These are phyloP conservation scores for Dichomitus squalens DNA, from an alignment of 1,284 basidiomycete species.

Conservation along the genomic window DNA sequence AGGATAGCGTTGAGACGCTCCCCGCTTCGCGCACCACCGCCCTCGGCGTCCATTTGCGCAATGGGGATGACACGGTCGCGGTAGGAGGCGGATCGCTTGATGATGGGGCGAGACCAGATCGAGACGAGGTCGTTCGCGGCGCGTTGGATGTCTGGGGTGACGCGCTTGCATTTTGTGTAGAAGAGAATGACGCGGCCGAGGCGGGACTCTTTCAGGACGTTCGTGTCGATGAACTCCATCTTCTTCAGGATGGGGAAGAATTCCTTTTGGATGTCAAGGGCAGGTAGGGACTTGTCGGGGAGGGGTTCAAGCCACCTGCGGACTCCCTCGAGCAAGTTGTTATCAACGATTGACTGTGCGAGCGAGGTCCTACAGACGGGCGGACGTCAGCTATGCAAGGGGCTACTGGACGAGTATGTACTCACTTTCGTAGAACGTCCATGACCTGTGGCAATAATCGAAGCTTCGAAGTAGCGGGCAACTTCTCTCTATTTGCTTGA, in stretches of 20 bases:
- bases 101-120: slow-evolving; percentile 91
- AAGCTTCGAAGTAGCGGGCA: slow-evolving; percentile 89
- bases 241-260: slow-evolving; percentile 85
- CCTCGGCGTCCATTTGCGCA: slow-evolving; percentile 38
- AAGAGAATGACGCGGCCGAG: slow-evolving; percentile 94
- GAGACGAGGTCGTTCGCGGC: slow-evolving; percentile 87
- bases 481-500: slow-evolving; percentile 77
- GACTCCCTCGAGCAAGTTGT: slow-evolving; percentile 92
- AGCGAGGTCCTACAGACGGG: slow-evolving; percentile 65
- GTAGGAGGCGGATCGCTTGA: slow-evolving; percentile 87
- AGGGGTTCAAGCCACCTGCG: slow-evolving; percentile 94
- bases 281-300: slow-evolving; percentile 89
- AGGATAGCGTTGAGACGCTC: slow-evolving; percentile 73
- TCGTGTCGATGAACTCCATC: slow-evolving; percentile 91
- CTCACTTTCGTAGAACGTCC: slow-evolving; percentile 93
- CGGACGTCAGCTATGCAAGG: slow-evolving; percentile 5
- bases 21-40: slow-evolving; percentile 41
- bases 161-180: slow-evolving; percentile 93
- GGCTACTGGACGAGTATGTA: slow-evolving; percentile 18
- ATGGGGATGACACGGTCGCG: slow-evolving; percentile 72
- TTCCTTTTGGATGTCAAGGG: slow-evolving; percentile 93
- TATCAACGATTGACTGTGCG: slow-evolving; percentile 93
- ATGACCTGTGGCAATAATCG: slow-evolving; percentile 87
- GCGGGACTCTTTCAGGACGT: slow-evolving; percentile 89
- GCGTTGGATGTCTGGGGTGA: slow-evolving; percentile 79